phyloP scores from a whole-genome alignment of 257 asterid genomes.

The Capsicum baccatum region DNA sequence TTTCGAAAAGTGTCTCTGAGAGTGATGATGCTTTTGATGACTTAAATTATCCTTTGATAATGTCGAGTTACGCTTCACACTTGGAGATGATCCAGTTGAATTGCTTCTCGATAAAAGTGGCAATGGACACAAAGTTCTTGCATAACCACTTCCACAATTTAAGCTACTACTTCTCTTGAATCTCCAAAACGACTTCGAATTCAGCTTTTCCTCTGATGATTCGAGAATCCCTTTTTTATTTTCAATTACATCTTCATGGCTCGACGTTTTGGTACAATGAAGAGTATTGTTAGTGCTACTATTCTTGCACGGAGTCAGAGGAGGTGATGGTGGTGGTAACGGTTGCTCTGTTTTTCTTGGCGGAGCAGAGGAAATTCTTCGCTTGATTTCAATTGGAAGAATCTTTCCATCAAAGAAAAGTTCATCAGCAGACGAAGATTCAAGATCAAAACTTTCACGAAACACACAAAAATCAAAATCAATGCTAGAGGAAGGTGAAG shows the following conservation, averaged over 20 bases:
- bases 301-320: neutral
- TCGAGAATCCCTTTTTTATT: constrained; percentile 30
- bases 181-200: constrained; percentile 60
- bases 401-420: constrained; percentile 70
- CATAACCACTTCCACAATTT: constrained; percentile 75
- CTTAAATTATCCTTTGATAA: constrained; percentile 41
- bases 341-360: neutral
- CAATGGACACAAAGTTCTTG: constrained; percentile 68
- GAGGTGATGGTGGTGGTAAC: neutral
- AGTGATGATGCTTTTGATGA: constrained; percentile 45
- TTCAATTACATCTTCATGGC: constrained; percentile 24
- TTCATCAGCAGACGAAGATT: constrained; percentile 68
- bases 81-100: constrained; percentile 69
- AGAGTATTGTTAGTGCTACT: neutral
- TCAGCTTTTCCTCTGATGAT: constrained; percentile 54
- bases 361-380: constrained; percentile 34
- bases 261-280: constrained; percentile 11
- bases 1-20: constrained; percentile 39
- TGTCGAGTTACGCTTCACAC: constrained; percentile 53
- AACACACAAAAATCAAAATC: constrained; percentile 70
- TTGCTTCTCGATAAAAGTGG: constrained; percentile 73
- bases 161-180: constrained; percentile 74
- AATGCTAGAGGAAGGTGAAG: constrained; percentile 42
- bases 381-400: constrained; percentile 61
- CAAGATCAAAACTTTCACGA: constrained; percentile 51